These are phyloP conservation scores for Brassica napus DNA, from an alignment of 345 rosid species.

Conservation along the genomic window DNA sequence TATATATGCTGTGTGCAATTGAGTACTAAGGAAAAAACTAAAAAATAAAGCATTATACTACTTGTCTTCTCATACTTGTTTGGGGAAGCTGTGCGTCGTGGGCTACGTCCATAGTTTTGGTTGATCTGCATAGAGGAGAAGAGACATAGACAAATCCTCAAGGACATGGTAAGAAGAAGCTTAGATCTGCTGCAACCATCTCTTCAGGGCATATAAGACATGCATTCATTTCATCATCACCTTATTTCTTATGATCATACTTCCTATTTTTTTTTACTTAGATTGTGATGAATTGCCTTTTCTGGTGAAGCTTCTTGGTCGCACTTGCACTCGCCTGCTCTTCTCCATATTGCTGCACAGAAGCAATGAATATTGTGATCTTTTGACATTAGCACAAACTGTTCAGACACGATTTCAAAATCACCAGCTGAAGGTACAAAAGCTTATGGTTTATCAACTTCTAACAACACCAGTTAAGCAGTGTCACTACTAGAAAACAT, in stretches of 20 bases:
- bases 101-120: background rate
- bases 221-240: background rate
- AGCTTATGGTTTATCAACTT: background rate
- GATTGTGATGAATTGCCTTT: background rate
- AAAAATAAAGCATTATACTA: background rate
- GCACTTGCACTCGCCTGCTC: background rate
- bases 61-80: background rate
- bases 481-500: no score
- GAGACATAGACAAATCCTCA: background rate
- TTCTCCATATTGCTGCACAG: background rate
- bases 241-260: background rate
- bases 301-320: background rate
- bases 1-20: background rate
- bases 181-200: background rate
- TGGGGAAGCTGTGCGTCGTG: background rate
- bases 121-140: background rate
- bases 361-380: background rate
- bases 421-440: background rate
- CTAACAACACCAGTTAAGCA: background rate
- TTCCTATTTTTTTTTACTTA: background rate
- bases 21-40: background rate
- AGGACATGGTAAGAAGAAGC: background rate
- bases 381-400: background rate
- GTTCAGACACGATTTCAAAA: background rate
- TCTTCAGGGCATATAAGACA: background rate